These are phyloP conservation scores for Cryptococcus neoformans DNA, from an alignment of 1,284 basidiomycete species.

Conservation along the genomic window DNA sequence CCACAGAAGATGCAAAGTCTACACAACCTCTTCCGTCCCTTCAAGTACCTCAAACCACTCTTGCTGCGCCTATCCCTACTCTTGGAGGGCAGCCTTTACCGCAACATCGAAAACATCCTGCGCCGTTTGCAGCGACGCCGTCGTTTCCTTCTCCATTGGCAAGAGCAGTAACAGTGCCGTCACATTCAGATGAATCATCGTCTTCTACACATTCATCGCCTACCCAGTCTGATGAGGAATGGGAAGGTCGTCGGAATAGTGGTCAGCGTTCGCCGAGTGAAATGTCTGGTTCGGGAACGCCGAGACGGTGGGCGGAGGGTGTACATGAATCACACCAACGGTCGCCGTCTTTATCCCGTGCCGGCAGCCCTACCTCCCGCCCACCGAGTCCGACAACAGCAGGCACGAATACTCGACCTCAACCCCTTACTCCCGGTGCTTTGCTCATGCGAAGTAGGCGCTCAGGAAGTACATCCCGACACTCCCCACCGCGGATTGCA, in stretches of 20 bases:
- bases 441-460: conserved; percentile 32
- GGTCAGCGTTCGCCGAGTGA: background rate
- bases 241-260: conserved; percentile 3
- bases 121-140: conserved; percentile 42
- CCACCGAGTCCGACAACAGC: background rate
- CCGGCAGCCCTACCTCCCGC: background rate
- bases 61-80: conserved; percentile 16
- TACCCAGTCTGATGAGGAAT: conserved; percentile 27
- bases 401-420: conserved; percentile 19
- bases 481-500: conserved; percentile 16
- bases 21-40: conserved; percentile 19
- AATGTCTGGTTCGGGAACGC: conserved; percentile 23
- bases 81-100: conserved; percentile 10
- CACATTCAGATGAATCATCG: conserved; percentile 39
- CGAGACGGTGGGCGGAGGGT: conserved; percentile 9
- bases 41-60: conserved; percentile 2
- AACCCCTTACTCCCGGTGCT: conserved; percentile 28
- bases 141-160: conserved; percentile 47
- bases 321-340: conserved; percentile 12
- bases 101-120: conserved; percentile 35
- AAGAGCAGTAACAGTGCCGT: conserved; percentile 41
- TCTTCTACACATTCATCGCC: conserved; percentile 34
- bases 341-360: background rate
- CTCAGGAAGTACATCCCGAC: conserved; percentile 25
- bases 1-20: background rate